These are phyloP conservation scores for Apiospora pterosperma DNA, from an alignment of 2,329 filamentous ascomycete genomes.

Conservation along the genomic window DNA sequence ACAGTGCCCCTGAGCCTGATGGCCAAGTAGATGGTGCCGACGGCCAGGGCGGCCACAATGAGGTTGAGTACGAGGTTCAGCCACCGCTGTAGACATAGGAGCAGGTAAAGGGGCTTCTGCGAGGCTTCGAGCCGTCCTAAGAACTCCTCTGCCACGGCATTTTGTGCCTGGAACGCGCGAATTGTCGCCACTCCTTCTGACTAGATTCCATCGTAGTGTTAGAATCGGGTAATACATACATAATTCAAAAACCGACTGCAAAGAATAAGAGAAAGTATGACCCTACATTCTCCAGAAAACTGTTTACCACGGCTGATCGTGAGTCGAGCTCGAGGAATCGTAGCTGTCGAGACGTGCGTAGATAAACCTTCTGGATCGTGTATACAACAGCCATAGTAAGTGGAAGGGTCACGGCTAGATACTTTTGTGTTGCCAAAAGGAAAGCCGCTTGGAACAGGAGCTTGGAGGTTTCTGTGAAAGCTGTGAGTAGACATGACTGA, in stretches of 20 bases:
- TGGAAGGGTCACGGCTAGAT: constrained; percentile 44
- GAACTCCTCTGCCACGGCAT: constrained; percentile 17
- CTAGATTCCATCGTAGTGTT: neutral
- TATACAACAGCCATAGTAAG: constrained; percentile 38
- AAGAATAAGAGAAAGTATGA: constrained; percentile 20
- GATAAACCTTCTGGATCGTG: constrained; percentile 46
- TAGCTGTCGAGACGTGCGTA: constrained; percentile 54
- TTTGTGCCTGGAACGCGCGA: constrained; percentile 42
- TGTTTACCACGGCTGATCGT: constrained; percentile 34
- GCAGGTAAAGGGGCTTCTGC: constrained; percentile 46
- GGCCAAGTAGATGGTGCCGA: constrained; percentile 26
- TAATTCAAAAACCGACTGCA: constrained; percentile 26
- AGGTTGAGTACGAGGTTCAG: constrained; percentile 48
- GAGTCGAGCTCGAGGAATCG: constrained; percentile 54
- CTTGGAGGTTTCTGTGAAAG: constrained; percentile 38
- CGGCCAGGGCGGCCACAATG: constrained; percentile 43
- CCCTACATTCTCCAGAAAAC: constrained; percentile 34
- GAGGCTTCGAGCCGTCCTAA: constrained; percentile 35
- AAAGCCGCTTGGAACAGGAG: constrained; percentile 39
- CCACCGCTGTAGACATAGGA: constrained; percentile 50
- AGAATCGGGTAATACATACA: constrained; percentile 14
- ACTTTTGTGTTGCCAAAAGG: constrained; percentile 41
- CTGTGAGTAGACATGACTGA: constrained; percentile 22
- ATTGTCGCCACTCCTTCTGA: constrained; percentile 29
- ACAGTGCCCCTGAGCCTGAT: constrained; percentile 15